These are phyloP conservation scores for Eucalyptus guilfoylei DNA, from an alignment of 345 rosid genomes.

Conservation along the genomic window DNA sequence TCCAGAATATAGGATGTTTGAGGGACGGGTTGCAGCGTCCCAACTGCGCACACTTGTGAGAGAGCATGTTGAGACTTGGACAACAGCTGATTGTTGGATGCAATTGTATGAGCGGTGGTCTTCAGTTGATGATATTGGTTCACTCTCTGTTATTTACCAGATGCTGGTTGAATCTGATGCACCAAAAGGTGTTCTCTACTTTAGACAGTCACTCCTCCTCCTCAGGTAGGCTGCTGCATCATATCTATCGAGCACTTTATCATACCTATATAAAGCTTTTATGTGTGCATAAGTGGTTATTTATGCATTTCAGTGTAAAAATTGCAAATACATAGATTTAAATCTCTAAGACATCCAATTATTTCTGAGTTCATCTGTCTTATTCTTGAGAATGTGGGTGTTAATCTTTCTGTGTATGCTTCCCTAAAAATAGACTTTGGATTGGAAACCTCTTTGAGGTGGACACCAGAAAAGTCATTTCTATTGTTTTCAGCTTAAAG, in stretches of 20 bases:
- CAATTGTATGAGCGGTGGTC: constrained; percentile 96
- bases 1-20: constrained; percentile 85
- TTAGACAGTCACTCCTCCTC: constrained; percentile 92
- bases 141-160: constrained; percentile 96
- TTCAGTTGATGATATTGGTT: constrained; percentile 91
- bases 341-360: background rate
- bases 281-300: background rate
- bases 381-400: background rate
- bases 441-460: background rate
- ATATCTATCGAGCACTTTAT: background rate
- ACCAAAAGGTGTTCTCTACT: constrained; percentile 79
- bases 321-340: background rate
- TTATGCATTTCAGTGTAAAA: background rate
- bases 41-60: constrained; percentile 83
- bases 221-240: constrained; percentile 42
- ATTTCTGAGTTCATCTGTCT: background rate
- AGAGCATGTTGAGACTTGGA: constrained; percentile 88
- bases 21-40: constrained; percentile 85
- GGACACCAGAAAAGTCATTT: background rate
- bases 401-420: background rate
- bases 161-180: constrained; percentile 96
- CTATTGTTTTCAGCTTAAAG: background rate
- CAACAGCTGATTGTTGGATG: constrained; percentile 98
- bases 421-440: background rate
- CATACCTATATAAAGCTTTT: background rate